Evolutionary conservation across 1,284 basidiomycete genomes (phyloP).

Genomic region (Sanghuangporus weigelae): DNA sequence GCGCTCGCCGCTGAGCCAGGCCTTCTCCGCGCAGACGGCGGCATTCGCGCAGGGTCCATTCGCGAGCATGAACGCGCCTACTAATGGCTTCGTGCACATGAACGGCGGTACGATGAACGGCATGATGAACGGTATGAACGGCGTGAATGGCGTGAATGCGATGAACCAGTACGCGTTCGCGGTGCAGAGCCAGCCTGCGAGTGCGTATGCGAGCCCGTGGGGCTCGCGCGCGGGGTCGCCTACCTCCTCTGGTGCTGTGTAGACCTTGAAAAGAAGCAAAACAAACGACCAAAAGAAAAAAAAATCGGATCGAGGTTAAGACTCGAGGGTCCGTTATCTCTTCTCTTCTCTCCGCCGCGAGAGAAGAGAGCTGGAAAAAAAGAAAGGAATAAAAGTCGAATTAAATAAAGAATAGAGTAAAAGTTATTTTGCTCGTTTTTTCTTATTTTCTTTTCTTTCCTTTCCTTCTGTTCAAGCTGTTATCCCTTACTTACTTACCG

Average conservation of each 20-base stretch:
- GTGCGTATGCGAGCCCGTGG: constrained; percentile 18
- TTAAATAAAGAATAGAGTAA: too few species aligned
- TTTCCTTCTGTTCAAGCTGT: not conserved
- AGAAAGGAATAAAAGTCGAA: too few species aligned
- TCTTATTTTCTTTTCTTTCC: not conserved
- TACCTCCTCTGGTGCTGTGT: constrained; percentile 21
- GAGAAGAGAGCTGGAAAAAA: too few species aligned
- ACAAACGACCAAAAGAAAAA: not conserved
- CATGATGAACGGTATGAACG: constrained; percentile 2
- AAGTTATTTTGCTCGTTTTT: not conserved
- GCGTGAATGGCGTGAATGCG: constrained; percentile 1
- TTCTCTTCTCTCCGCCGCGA: too few species aligned
- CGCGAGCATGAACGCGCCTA: not conserved
- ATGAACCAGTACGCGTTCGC: not conserved
- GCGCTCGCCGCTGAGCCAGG: not conserved
- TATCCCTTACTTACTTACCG: not conserved
- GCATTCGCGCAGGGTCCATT: not conserved
- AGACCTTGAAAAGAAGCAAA: not conserved
- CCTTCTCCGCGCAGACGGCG: not conserved
- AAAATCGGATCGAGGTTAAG: not conserved
- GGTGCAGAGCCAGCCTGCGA: constrained; percentile 16
- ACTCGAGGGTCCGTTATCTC: not conserved
- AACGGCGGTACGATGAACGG: not conserved
- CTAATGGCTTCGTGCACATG: not conserved
- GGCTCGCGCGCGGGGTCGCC: constrained; percentile 11